Evolutionary conservation across 345 rosid genomes (phyloP).

Genomic region (Ceriops decandra): DNA sequence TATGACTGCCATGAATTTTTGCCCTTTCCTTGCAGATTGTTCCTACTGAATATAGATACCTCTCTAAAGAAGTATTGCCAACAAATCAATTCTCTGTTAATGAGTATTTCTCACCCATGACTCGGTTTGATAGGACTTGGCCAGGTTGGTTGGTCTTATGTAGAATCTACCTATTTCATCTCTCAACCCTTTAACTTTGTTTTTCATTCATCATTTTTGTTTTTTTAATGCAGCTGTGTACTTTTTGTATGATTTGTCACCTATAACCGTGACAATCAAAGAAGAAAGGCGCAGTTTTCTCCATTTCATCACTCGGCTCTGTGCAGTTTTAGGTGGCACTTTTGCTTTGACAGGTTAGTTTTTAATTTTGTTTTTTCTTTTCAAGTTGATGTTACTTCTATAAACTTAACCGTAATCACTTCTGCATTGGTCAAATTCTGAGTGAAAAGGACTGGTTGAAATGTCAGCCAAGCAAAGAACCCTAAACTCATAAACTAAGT

Average conservation of each 20-base stretch:
- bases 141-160: slow-evolving; percentile 60
- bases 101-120: slow-evolving; percentile 81
- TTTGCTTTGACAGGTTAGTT: slow-evolving; percentile 91
- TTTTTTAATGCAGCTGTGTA: slow-evolving; percentile 62
- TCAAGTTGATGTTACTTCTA: neutral
- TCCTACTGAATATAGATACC: slow-evolving; percentile 90
- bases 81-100: slow-evolving; percentile 95
- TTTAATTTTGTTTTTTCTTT: neutral
- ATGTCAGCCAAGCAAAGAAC: no score
- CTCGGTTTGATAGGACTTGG: slow-evolving; percentile 69
- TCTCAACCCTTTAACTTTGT: neutral
- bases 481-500: no score
- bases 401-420: neutral
- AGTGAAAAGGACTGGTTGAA: no score
- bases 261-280: slow-evolving; percentile 91
- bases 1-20: neutral
- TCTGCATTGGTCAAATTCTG: no score
- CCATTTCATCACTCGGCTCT: slow-evolving; percentile 91
- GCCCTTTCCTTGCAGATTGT: slow-evolving; percentile 56
- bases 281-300: slow-evolving; percentile 92
- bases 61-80: slow-evolving; percentile 75
- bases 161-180: neutral
- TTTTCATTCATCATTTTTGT: slow-evolving; percentile 14
- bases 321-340: slow-evolving; percentile 98
- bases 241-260: slow-evolving; percentile 94